Evolutionary conservation across 805 yeast genomes (phyloP).

Genomic region (Barnettozyma pratensis): DNA sequence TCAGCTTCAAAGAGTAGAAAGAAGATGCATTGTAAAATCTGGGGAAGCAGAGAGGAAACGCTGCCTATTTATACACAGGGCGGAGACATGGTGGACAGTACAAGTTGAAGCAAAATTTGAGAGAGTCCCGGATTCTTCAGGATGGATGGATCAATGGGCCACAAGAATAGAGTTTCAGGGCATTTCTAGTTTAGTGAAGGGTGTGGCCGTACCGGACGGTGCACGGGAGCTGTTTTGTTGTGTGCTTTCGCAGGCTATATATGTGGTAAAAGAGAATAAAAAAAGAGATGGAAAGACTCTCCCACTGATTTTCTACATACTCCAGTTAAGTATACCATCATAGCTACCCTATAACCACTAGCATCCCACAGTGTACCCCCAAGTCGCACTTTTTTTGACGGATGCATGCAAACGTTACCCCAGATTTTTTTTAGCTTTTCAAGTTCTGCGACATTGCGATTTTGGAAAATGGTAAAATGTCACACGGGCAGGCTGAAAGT

Average conservation of each 20-base stretch:
- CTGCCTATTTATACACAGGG: constrained; percentile 7
- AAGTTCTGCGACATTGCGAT: not conserved
- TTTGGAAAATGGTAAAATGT: not conserved
- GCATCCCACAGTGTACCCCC: no score
- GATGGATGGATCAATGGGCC: not conserved
- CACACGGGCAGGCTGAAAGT: not conserved
- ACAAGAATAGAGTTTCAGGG: not conserved
- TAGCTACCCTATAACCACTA: no score
- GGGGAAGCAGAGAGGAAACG: not conserved
- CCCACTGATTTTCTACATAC: no score
- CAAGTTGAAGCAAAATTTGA: not conserved
- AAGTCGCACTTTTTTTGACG: not conserved
- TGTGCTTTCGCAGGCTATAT: not conserved
- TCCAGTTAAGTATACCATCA: no score
- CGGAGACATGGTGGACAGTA: not conserved
- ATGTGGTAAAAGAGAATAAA: not conserved
- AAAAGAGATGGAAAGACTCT: no score
- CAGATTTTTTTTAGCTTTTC: constrained; percentile 1
- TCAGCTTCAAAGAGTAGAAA: constrained; percentile 1
- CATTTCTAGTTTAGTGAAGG: not conserved
- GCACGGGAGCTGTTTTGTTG: not conserved
- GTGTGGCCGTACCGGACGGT: not conserved
- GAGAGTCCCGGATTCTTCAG: constrained; percentile 1
- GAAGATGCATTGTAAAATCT: not conserved
- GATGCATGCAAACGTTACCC: constrained; percentile 8